These are phyloP conservation scores for Suillus discolor DNA, from an alignment of 768 basidiomycete species.

Conservation along the genomic window DNA sequence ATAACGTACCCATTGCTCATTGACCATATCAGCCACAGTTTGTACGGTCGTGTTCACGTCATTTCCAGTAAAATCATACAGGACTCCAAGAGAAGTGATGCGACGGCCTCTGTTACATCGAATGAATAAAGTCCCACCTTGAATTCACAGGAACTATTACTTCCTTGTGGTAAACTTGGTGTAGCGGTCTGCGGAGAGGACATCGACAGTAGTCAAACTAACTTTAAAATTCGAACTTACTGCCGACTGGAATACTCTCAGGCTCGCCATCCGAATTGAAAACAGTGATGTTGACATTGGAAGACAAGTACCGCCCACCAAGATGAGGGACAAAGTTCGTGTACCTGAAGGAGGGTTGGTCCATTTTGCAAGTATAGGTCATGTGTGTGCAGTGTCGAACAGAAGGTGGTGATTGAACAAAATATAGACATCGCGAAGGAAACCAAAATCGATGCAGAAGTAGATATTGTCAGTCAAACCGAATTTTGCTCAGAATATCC, in stretches of 20 bases:
- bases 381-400: not conserved
- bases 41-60: constrained; percentile 76
- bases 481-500: not conserved
- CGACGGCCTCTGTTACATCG: constrained; percentile 54
- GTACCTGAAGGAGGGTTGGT: constrained; percentile 40
- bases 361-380: not conserved
- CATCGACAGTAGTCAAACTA: constrained; percentile 23
- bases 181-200: constrained; percentile 50
- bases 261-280: constrained; percentile 39
- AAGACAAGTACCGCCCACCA: constrained; percentile 76
- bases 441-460: not conserved
- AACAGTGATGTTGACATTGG: constrained; percentile 85
- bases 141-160: constrained; percentile 42
- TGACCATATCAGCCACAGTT: constrained; percentile 70
- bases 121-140: not conserved
- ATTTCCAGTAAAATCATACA: constrained; percentile 78
- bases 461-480: not conserved
- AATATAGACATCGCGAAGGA: not conserved
- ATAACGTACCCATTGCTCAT: constrained; percentile 70
- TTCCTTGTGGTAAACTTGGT: constrained; percentile 74
- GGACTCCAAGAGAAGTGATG: constrained; percentile 79
- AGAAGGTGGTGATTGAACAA: not conserved
- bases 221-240: constrained; percentile 24
- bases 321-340: constrained; percentile 66
- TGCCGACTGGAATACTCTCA: constrained; percentile 47